Evolutionary conservation across 352 stramenopile species (phyloP), one percentile per base, ranked within the genome.

Genomic region (Phytopythium kandeliae): DNA sequence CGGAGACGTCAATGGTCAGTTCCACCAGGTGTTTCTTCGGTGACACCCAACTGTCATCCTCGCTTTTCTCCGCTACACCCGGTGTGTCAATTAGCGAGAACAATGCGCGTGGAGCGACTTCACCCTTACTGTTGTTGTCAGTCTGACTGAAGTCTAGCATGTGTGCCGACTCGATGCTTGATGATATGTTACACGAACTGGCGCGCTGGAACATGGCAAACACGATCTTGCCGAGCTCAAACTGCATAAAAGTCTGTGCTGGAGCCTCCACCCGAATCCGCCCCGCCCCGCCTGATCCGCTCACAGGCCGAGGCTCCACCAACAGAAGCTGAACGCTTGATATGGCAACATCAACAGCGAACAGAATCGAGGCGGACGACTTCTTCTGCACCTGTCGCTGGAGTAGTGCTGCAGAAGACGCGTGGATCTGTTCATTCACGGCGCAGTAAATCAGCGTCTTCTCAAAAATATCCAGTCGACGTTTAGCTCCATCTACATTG

Each of bases 141-240:
- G 58, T 59, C 42, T 88, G 60, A 10, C 76, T 80, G 28, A 81
- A 88, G 48, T 90, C 74, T 5, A 88, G 63, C 60, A 90, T 86
- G 19, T 85, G 72, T 16, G 82, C 64, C 1, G 76, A 81, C 2
- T 51, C 60, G 35, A 90, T 87, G 12, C 73, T 83, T 12, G 72
- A 72, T 9, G 77, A 70, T 13, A 85, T 69, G 8, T 54, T 76
- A 33, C 63, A 82, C 2, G 72, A 63, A 13, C 63, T 75, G 13
- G 65, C 69, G 10, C 72, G 71, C 37, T 90, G 77, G 30, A 88
- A 78, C 12, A 88, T 71, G 2, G 70, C 69, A 22, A 86, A 77
- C 19, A 81, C 55, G 24, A 90, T 85, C 47, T 82, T 61, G 33
- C 78, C 67, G 11, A 92, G 50, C 41, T 89, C 75, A 31, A 92